Percentiles rank a stretch among this genome's conserved stretches.
These are phyloP conservation scores for Alternaria longipes DNA, from an alignment of 2,329 filamentous ascomycete genomes.

Conservation along the genomic window DNA sequence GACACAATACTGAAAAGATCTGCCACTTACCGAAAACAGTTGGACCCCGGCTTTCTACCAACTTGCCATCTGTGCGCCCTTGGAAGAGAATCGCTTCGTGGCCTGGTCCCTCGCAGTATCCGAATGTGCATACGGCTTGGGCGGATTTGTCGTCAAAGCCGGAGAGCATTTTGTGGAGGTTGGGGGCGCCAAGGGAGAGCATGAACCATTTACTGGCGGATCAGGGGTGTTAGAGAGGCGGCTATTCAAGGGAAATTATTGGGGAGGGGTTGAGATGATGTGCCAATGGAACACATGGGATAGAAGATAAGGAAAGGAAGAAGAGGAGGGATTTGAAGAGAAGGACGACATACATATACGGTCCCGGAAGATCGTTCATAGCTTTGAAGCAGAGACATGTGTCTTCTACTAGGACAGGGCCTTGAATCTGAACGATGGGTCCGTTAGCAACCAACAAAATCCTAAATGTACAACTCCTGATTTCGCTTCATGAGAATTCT, in stretches of 20 bases:
- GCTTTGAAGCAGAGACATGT: constrained; percentile 94
- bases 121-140: constrained; percentile 95
- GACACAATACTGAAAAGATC: not conserved
- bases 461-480: not conserved
- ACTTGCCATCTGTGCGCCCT: constrained; percentile 83
- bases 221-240: not conserved
- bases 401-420: constrained; percentile 94
- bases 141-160: constrained; percentile 91
- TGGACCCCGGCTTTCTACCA: constrained; percentile 84
- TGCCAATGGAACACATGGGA: no score
- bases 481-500: not conserved
- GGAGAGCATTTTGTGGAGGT: constrained; percentile 88
- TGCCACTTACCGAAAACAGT: constrained; percentile 77
- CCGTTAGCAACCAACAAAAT: not conserved
- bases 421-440: constrained; percentile 67
- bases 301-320: not conserved
- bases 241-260: not conserved
- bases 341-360: constrained; percentile 81
- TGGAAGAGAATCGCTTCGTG: constrained; percentile 89
- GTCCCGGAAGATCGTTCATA: constrained; percentile 87
- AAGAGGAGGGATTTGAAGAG: not conserved
- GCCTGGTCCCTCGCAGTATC: constrained; percentile 85
- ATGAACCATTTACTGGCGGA: constrained; percentile 90
- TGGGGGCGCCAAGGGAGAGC: constrained; percentile 78
- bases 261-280: not conserved